Evolutionary conservation across 495 filamentous ascomycete species (phyloP).

Genomic region (Lophiotrema nucula): DNA sequence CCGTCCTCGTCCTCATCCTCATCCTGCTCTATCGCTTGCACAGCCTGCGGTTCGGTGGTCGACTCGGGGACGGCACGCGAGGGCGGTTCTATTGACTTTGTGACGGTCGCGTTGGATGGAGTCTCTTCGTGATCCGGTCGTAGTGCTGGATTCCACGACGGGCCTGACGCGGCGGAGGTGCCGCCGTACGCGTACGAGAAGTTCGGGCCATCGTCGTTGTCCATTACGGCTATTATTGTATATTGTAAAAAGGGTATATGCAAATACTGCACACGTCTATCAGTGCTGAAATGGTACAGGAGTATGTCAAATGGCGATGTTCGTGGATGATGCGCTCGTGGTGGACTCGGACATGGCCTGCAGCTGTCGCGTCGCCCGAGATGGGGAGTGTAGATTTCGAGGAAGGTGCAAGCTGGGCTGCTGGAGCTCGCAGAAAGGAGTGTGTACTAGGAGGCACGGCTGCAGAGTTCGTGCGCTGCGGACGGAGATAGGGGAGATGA

Average conservation of each 20-base stretch:
- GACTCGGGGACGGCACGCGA: background rate
- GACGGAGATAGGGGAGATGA: constrained; percentile 14
- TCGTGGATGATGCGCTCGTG: constrained; percentile 11
- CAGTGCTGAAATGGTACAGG: constrained; percentile 7
- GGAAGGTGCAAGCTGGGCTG: background rate
- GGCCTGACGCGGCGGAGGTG: background rate
- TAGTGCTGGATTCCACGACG: constrained; percentile 37
- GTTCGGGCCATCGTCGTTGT: constrained; percentile 30
- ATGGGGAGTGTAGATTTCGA: background rate
- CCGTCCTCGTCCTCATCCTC: constrained; percentile 7
- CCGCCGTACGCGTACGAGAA: constrained; percentile 34
- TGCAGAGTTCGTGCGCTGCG: background rate
- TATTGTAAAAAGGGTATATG: constrained; percentile 33
- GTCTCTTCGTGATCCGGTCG: constrained; percentile 22
- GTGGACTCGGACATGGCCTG: background rate
- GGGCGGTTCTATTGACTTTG: background rate
- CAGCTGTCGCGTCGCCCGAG: background rate
- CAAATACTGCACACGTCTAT: constrained; percentile 21
- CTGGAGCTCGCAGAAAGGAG: no score
- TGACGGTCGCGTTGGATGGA: background rate
- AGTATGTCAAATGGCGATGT: background rate
- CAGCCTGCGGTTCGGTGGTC: background rate
- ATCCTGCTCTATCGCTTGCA: constrained; percentile 1
- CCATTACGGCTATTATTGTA: constrained; percentile 35
- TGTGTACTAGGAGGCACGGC: background rate